phyloP scores from a whole-genome alignment of 805 yeast genomes.

The Hanseniaspora singularis region DNA sequence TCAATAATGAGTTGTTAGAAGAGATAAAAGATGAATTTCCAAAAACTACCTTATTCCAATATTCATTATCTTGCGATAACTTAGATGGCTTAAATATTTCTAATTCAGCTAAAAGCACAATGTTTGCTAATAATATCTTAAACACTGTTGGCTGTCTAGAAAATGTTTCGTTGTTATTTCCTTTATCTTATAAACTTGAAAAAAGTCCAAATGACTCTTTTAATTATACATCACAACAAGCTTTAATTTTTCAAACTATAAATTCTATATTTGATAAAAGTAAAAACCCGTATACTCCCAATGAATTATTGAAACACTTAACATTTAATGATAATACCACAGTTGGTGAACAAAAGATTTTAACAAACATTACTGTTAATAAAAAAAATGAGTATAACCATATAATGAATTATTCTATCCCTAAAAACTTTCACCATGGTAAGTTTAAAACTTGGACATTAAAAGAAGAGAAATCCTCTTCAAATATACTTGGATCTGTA shows the following conservation, averaged over 20 bases:
- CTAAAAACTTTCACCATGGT: slow-evolving; percentile 6
- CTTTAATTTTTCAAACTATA: slow-evolving; percentile 13
- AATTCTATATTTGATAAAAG: slow-evolving; percentile 13
- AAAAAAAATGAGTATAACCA: background rate
- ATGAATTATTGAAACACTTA: slow-evolving; percentile 4
- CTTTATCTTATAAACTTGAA: slow-evolving; percentile 30
- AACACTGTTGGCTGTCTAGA: slow-evolving; percentile 37
- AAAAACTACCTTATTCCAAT: slow-evolving; percentile 33
- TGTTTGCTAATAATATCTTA: slow-evolving; percentile 34
- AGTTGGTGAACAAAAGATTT: slow-evolving; percentile 9
- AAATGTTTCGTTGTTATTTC: slow-evolving; percentile 44
- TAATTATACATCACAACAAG: slow-evolving; percentile 4
- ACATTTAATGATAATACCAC: slow-evolving; percentile 8
- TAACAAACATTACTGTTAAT: slow-evolving; percentile 5
- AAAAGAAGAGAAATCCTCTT: background rate
- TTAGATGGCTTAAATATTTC: slow-evolving; percentile 20
- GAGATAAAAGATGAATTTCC: slow-evolving; percentile 58
- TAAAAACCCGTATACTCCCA: background rate
- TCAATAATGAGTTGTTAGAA: slow-evolving; percentile 40
- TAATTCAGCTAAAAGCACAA: slow-evolving; percentile 14
- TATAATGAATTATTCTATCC: slow-evolving; percentile 10
- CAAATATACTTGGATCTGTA: slow-evolving; percentile 7
- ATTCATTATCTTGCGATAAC: slow-evolving; percentile 30
- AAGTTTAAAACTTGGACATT: slow-evolving; percentile 15
- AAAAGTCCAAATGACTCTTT: background rate